A percentile compares a stretch with the other conserved stretches of the same genome.
Conservation (phyloP, 2,329 filamentous ascomycete species). For the Diaporthe australafricana region DNA sequence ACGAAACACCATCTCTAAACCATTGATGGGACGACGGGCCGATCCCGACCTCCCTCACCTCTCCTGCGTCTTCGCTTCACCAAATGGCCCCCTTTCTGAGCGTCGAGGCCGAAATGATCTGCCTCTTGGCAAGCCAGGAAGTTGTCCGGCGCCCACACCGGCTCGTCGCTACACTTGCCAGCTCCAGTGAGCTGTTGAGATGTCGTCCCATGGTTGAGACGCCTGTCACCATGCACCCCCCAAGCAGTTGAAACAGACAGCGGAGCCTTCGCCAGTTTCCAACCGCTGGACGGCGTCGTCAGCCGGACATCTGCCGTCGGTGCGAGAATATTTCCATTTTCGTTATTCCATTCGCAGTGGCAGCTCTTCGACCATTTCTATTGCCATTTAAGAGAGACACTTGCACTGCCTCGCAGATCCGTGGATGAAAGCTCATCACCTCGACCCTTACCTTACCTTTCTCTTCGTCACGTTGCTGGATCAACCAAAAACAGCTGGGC, state of each 20-base stretch:
- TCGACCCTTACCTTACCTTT: constrained; percentile 7
- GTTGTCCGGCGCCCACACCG: constrained; percentile 12
- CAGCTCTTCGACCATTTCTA: neutral
- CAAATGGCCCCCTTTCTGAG: neutral
- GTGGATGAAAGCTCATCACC: constrained; percentile 9
- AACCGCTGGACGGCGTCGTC: neutral
- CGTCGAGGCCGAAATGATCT: neutral
- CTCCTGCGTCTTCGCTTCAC: constrained; percentile 10
- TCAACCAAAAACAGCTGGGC: constrained; percentile 14
- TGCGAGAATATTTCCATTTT: constrained; percentile 9
- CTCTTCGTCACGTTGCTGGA: constrained; percentile 24
- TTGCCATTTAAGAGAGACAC: constrained; percentile 13
- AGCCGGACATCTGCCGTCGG: constrained; percentile 6
- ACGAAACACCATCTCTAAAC: constrained; percentile 31
- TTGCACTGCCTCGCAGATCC: constrained; percentile 16
- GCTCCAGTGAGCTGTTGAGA: constrained; percentile 20
- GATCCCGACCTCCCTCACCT: constrained; percentile 11
- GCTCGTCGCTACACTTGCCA: constrained; percentile 1
- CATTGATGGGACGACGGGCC: constrained; percentile 16
- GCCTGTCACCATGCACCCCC: constrained; percentile 9
- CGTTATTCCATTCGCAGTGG: neutral
- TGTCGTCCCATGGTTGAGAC: constrained; percentile 36
- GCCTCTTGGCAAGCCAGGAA: constrained; percentile 14
- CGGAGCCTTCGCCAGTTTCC: constrained; percentile 13
- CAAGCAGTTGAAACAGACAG: constrained; percentile 26